These are phyloP conservation scores for Hypoxylon sp. DNA, from an alignment of 2,329 filamentous ascomycete genomes.

Conservation along the genomic window DNA sequence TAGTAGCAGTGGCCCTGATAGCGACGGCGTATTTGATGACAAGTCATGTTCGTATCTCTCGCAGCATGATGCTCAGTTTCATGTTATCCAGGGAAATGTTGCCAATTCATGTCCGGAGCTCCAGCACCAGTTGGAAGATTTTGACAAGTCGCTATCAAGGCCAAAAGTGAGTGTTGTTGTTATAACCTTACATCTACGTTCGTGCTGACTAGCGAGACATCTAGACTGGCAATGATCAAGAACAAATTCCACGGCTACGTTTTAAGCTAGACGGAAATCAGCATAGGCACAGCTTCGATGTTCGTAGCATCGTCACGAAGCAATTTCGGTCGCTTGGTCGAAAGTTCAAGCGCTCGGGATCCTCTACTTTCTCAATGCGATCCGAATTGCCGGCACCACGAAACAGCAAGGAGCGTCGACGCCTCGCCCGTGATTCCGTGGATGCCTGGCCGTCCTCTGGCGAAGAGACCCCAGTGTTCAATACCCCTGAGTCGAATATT, in stretches of 20 bases:
- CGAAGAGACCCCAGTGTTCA: constrained; percentile 51
- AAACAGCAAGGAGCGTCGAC: constrained; percentile 49
- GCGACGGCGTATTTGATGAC: constrained; percentile 14
- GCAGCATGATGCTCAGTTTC: constrained; percentile 36
- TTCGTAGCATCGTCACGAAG: constrained; percentile 44
- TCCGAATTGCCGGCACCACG: constrained; percentile 51
- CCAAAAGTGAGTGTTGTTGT: constrained; percentile 11
- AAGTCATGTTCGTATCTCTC: constrained; percentile 29
- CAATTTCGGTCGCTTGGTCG: constrained; percentile 46
- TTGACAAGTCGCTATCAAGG: constrained; percentile 11
- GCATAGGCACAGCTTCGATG: constrained; percentile 39
- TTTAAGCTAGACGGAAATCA: constrained; percentile 39
- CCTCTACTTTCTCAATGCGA: constrained; percentile 49
- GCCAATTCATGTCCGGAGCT: constrained; percentile 53
- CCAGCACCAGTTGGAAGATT: constrained; percentile 35
- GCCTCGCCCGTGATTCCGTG: constrained; percentile 50
- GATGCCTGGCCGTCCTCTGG: constrained; percentile 53
- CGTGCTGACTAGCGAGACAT: constrained; percentile 11
- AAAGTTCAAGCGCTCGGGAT: constrained; percentile 46
- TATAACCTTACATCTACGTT: background rate
- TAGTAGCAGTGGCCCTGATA: constrained; percentile 19
- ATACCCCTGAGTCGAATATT: constrained; percentile 49
- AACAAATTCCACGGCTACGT: constrained; percentile 36
- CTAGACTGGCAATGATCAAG: constrained; percentile 37
- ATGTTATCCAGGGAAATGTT: constrained; percentile 31